A percentile compares a stretch with the other conserved stretches of the same genome.
Conservation (phyloP, 2,329 filamentous ascomycete genomes). For the Alternaria brassicae region DNA sequence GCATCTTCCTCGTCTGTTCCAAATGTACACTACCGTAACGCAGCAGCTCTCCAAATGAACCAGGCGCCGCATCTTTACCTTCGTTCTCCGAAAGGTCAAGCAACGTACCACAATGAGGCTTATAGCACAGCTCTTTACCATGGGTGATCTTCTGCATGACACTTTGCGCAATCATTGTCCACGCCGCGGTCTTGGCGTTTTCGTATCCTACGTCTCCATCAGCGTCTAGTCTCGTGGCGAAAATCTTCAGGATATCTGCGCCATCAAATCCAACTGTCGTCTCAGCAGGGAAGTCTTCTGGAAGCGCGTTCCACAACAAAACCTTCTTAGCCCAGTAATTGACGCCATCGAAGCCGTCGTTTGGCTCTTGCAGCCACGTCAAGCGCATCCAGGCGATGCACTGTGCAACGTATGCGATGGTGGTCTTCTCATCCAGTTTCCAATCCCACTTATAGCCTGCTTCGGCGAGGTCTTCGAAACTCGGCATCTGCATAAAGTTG, state of each 20-base stretch:
- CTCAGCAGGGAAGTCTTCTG: slow-evolving; percentile 38
- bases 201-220: slow-evolving; percentile 37
- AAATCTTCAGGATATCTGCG: slow-evolving; percentile 31
- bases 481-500: slow-evolving; percentile 35
- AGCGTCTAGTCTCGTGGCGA: slow-evolving; percentile 32
- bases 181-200: slow-evolving; percentile 36
- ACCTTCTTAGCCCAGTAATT: slow-evolving; percentile 42
- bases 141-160: slow-evolving; percentile 50
- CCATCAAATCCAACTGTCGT: slow-evolving; percentile 36
- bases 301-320: slow-evolving; percentile 32
- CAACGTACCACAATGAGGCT: slow-evolving; percentile 35
- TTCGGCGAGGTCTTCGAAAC: slow-evolving; percentile 28
- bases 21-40: slow-evolving; percentile 48
- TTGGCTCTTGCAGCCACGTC: slow-evolving; percentile 40
- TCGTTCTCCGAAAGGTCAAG: slow-evolving; percentile 45
- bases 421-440: slow-evolving; percentile 36
- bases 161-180: slow-evolving; percentile 42
- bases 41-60: slow-evolving; percentile 49
- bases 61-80: slow-evolving; percentile 39
- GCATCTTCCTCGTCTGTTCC: slow-evolving; percentile 44
- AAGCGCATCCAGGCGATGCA: slow-evolving; percentile 50
- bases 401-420: slow-evolving; percentile 53
- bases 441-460: slow-evolving; percentile 44
- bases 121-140: slow-evolving; percentile 38
- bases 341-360: slow-evolving; percentile 41